Base-by-base conservation (phyloP, 139 green algal species). In the Volvox reticuliferus region DNA sequence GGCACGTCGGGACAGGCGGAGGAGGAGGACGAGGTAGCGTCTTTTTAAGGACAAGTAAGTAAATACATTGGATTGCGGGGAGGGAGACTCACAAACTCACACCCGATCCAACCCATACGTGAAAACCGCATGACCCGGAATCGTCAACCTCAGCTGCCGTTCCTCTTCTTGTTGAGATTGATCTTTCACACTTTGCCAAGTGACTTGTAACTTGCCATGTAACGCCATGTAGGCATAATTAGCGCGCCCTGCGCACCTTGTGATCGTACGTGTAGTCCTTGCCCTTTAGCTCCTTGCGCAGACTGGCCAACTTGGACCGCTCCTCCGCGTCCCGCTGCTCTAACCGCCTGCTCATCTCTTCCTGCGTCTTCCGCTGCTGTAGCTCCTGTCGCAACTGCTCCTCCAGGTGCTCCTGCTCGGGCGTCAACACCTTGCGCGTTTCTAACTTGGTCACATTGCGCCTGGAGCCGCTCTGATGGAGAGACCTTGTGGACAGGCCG, bases 251-350 rank as follows among this genome's bases (percentile, higher is more conserved):
- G 21, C 65, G 0, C 35, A 91, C 94, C 68, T 92, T 92, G 68
- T 95, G 92, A 90, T 96, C 90, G 87, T 96, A 95, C 61, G 83
- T 88, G 90, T 96, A 96, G 65, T 96, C 94, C 88, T 94, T 92
- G 37, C 94, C 94, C 75, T 93, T 91, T 68, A 96, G 90, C 33
- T 94, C 88, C 79, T 92, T 94, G 36, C 94, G 83, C 26, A 96
- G 84, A 13, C 24, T 35, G 2, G 86, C 32, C 16, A 96, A 86
- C 35, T 88, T 77, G 67, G 78, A 20, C 1, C 87, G 83, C 61
- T 93, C 93, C 68, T 94, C 86, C 32, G 91, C 89, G 35, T 95
- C 93, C 73, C 95, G 95, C 44, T 82, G 67, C 36, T 94, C 91
- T 77, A 95, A 79, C 82, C 84, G 81, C 32, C 75, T 44, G 26